phyloP scores from a whole-genome alignment of 495 filamentous ascomycete genomes.

The Aspergillus asperescens region DNA sequence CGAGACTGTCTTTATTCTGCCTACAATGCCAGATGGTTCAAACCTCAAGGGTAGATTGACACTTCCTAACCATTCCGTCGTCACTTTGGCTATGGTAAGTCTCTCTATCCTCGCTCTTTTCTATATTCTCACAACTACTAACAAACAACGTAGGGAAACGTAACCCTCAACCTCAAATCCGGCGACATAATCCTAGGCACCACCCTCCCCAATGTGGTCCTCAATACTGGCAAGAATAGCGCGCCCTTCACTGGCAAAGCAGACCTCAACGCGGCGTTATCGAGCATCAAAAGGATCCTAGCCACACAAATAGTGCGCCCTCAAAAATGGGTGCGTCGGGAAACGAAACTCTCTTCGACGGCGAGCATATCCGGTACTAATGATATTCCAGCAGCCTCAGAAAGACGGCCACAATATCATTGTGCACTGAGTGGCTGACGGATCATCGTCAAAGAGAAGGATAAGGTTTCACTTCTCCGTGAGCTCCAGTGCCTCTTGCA shows the following conservation, averaged over 20 bases:
- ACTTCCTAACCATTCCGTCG: slow-evolving; percentile 42
- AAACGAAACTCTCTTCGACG: slow-evolving; percentile 40
- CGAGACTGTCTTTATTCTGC: slow-evolving; percentile 34
- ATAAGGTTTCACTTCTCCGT: too few relatives aligned
- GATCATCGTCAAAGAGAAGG: too few relatives aligned
- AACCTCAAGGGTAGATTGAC: slow-evolving; percentile 28
- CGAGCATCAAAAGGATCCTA: slow-evolving; percentile 36
- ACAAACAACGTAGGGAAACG: slow-evolving; percentile 29
- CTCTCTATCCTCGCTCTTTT: too few relatives aligned
- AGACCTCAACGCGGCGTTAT: slow-evolving; percentile 13
- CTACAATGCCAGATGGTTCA: slow-evolving; percentile 33
- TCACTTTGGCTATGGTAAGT: slow-evolving; percentile 43
- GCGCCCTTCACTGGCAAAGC: slow-evolving; percentile 30
- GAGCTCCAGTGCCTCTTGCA: too few relatives aligned
- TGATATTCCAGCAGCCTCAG: too few relatives aligned
- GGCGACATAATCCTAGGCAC: slow-evolving; percentile 37
- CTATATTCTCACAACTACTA: neutral
- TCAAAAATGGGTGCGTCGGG: slow-evolving; percentile 36
- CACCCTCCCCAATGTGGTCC: slow-evolving; percentile 32
- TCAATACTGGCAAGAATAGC: slow-evolving; percentile 45
- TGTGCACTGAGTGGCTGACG: too few relatives aligned
- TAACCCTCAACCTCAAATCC: slow-evolving; percentile 39
- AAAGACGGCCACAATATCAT: too few relatives aligned
- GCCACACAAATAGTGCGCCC: slow-evolving; percentile 24
- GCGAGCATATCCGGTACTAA: slow-evolving; percentile 38